These are phyloP conservation scores for Mycena capillaripes DNA, from an alignment of 768 basidiomycete genomes.

Conservation along the genomic window DNA sequence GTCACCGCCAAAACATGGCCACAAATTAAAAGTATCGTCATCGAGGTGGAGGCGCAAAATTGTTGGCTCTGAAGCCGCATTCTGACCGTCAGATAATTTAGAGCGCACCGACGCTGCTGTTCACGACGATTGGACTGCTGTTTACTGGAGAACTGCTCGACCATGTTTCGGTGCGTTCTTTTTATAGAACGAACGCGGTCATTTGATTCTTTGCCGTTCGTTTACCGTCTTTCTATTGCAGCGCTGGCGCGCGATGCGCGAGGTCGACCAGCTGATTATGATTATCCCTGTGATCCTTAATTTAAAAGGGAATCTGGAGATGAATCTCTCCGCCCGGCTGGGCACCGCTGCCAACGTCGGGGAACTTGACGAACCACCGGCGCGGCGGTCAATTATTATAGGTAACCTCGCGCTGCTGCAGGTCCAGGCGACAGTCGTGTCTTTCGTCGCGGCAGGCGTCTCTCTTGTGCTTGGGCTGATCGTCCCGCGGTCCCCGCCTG, in stretches of 20 bases:
- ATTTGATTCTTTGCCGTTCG: neutral
- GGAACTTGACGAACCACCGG: slow-evolving; percentile 81
- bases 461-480: slow-evolving; percentile 80
- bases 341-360: slow-evolving; percentile 96
- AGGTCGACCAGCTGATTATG: slow-evolving; percentile 96
- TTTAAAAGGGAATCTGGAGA: slow-evolving; percentile 98
- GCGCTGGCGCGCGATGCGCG: slow-evolving; percentile 91
- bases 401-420: slow-evolving; percentile 92
- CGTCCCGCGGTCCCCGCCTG: slow-evolving; percentile 56
- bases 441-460: slow-evolving; percentile 86
- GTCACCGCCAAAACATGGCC: slow-evolving; percentile 56
- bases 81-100: slow-evolving; percentile 44
- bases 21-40: slow-evolving; percentile 72
- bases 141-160: slow-evolving; percentile 94
- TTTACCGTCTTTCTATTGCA: slow-evolving; percentile 43
- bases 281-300: slow-evolving; percentile 95
- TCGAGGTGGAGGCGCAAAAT: slow-evolving; percentile 66
- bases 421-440: slow-evolving; percentile 93
- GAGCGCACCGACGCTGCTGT: slow-evolving; percentile 90
- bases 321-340: slow-evolving; percentile 97
- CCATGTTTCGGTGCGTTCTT: slow-evolving; percentile 79
- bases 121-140: slow-evolving; percentile 86
- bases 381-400: slow-evolving; percentile 74
- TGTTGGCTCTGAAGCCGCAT: neutral
- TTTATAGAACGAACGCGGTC: neutral